Conservation (phyloP, 75 land plant species). For the Gnetum montanum region DNA sequence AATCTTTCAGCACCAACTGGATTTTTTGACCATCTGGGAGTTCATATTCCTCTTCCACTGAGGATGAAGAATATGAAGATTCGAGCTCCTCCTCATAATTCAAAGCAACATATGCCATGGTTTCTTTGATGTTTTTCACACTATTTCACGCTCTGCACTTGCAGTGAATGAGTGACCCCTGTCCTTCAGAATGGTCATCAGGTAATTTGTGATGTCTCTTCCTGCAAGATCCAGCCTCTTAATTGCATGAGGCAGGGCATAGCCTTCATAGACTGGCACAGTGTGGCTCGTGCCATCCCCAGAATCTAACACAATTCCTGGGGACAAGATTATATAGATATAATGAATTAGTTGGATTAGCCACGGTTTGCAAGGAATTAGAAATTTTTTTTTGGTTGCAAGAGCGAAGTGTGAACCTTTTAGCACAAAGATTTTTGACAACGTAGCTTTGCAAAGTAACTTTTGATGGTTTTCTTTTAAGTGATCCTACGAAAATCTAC, state of each 20-base stretch:
- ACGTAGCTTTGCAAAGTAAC: too few species aligned
- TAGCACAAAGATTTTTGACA: too few species aligned
- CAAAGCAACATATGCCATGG: slow-evolving; percentile 43
- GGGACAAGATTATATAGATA: too few species aligned
- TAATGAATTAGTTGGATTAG: too few species aligned
- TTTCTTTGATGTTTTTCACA: slow-evolving; percentile 48
- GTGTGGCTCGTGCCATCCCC: slow-evolving; percentile 60
- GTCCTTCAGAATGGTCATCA: slow-evolving; percentile 52
- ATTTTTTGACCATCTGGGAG: slow-evolving; percentile 47
- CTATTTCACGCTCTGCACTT: slow-evolving; percentile 44
- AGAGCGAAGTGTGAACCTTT: not conserved
- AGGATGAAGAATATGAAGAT: slow-evolving; percentile 24
- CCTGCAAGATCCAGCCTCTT: slow-evolving; percentile 45
- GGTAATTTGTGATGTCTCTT: slow-evolving; percentile 39
- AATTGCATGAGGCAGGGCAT: slow-evolving; percentile 47
- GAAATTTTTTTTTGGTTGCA: not conserved
- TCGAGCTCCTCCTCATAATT: slow-evolving; percentile 53
- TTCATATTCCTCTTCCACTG: slow-evolving; percentile 43
- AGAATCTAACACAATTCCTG: slow-evolving; percentile 36
- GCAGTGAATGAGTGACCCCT: slow-evolving; percentile 50
- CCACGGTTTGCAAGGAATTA: too few species aligned
- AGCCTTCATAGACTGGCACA: slow-evolving; percentile 48
- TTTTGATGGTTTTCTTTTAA: too few species aligned
- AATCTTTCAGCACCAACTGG: slow-evolving; percentile 48
- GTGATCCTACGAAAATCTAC: too few species aligned